Evolutionary conservation across 176 grass and related monocot genomes (phyloP).

Genomic region (Oryza glaberrima): DNA sequence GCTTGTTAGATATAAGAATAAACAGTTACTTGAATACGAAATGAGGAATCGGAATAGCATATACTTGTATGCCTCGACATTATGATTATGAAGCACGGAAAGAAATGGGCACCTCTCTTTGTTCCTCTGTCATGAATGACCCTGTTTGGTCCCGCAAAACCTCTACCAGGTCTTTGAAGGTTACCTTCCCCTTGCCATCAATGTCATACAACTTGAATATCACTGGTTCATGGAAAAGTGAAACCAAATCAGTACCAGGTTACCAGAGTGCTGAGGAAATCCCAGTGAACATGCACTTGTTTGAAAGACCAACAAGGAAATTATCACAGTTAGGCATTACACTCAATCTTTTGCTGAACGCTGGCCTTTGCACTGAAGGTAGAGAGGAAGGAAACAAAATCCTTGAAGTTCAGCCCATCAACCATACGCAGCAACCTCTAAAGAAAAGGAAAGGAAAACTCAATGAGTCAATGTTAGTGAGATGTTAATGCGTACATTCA

Average conservation of each 20-base stretch:
- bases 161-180: conserved; percentile 69
- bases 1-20: no score
- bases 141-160: conserved; percentile 60
- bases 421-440: conserved; percentile 86
- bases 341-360: conserved; percentile 58
- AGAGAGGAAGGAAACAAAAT: conserved; percentile 81
- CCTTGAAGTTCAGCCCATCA: conserved; percentile 84
- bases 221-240: conserved; percentile 47
- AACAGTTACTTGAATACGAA: no score
- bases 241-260: conserved; percentile 7
- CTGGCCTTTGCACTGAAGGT: conserved; percentile 64
- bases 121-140: conserved; percentile 69
- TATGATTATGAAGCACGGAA: neutral
- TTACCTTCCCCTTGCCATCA: conserved; percentile 78
- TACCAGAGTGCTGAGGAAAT: conserved; percentile 1
- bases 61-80: neutral
- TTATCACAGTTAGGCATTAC: conserved; percentile 32
- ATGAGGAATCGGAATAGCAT: neutral
- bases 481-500: neutral
- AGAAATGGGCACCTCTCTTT: conserved; percentile 63
- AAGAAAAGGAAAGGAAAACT: conserved; percentile 6
- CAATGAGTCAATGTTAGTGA: neutral
- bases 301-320: conserved; percentile 12
- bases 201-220: conserved; percentile 85
- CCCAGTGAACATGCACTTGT: neutral